Percentiles rank a stretch among this genome's conserved stretches.
phyloP scores from a whole-genome alignment of 2,329 filamentous ascomycete species.

The Aspergillus quadricinctus region DNA sequence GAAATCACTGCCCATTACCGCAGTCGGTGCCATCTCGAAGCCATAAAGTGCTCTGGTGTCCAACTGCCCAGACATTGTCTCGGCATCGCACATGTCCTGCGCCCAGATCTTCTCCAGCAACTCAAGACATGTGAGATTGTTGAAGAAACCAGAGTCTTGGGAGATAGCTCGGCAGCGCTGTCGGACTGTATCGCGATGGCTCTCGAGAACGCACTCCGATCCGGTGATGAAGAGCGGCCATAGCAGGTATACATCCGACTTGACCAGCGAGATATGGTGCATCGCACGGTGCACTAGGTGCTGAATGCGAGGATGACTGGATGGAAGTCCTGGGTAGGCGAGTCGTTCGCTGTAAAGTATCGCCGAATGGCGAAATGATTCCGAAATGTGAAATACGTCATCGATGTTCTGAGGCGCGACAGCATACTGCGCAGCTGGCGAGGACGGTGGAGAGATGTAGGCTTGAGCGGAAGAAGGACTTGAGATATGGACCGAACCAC shows the following conservation, averaged over 20 bases:
- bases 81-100: conserved; percentile 22
- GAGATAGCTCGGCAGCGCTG: conserved; percentile 81
- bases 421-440: conserved; percentile 21
- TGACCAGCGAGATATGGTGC: conserved; percentile 75
- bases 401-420: conserved; percentile 59
- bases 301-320: conserved; percentile 73
- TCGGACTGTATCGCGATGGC: conserved; percentile 74
- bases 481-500: conserved; percentile 7
- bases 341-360: conserved; percentile 87
- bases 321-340: conserved; percentile 69
- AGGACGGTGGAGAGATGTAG: conserved; percentile 28
- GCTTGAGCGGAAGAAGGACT: conserved; percentile 12
- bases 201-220: conserved; percentile 78
- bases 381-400: conserved; percentile 77
- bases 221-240: conserved; percentile 92
- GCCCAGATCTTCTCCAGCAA: conserved; percentile 82
- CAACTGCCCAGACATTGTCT: neutral
- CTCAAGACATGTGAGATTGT: conserved; percentile 81
- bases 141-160: conserved; percentile 85
- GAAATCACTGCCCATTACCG: neutral
- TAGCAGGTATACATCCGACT: conserved; percentile 80
- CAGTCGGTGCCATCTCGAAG: neutral
- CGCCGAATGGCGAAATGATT: conserved; percentile 85
- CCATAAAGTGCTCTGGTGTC: neutral
- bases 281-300: conserved; percentile 77